These are phyloP conservation scores for Drechslerella stenobrocha DNA, from an alignment of 2,329 filamentous ascomycete genomes.

Conservation along the genomic window DNA sequence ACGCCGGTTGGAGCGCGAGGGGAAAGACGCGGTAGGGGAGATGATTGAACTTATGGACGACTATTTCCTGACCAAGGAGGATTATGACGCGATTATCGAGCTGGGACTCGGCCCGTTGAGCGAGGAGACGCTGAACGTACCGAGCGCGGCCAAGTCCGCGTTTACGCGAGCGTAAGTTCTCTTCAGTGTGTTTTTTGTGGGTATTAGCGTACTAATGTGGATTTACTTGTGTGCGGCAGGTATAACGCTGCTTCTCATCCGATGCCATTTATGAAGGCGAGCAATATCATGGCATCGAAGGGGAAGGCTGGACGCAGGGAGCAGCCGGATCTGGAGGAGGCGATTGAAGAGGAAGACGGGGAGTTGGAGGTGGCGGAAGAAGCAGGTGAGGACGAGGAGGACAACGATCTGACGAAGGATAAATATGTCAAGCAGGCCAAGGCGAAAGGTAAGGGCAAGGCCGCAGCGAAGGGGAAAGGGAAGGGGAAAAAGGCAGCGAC, in stretches of 20 bases:
- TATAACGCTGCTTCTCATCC: slow-evolving; percentile 88
- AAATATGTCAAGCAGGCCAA: slow-evolving; percentile 95
- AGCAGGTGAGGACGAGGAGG: slow-evolving; percentile 66
- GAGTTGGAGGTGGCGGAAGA: slow-evolving; percentile 65
- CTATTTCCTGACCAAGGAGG: slow-evolving; percentile 91
- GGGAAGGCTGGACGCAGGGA: slow-evolving; percentile 71
- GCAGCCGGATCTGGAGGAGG: slow-evolving; percentile 91
- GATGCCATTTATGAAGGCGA: slow-evolving; percentile 94
- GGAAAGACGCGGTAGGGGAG: slow-evolving; percentile 77
- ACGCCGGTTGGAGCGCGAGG: slow-evolving; percentile 72
- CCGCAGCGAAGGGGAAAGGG: slow-evolving; percentile 52
- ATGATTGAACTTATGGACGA: slow-evolving; percentile 96
- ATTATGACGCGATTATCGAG: slow-evolving; percentile 90
- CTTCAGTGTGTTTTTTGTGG: slow-evolving; percentile 7
- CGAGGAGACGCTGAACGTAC: slow-evolving; percentile 74
- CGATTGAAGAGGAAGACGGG: slow-evolving; percentile 85
- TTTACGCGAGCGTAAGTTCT: slow-evolving; percentile 81
- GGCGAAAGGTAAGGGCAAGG: slow-evolving; percentile 65
- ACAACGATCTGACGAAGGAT: slow-evolving; percentile 85
- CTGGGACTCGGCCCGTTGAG: slow-evolving; percentile 84
- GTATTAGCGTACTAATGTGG: slow-evolving; percentile 16
- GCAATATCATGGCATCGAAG: slow-evolving; percentile 60
- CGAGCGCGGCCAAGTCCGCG: slow-evolving; percentile 79
- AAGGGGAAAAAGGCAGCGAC: slow-evolving; percentile 56
- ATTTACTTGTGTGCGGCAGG: slow-evolving; percentile 58